Percentiles rank a stretch among this genome's conserved stretches.
Evolutionary conservation across 2,329 filamentous ascomycete genomes (phyloP).

Genomic region (Pestalotiopsis sp.): DNA sequence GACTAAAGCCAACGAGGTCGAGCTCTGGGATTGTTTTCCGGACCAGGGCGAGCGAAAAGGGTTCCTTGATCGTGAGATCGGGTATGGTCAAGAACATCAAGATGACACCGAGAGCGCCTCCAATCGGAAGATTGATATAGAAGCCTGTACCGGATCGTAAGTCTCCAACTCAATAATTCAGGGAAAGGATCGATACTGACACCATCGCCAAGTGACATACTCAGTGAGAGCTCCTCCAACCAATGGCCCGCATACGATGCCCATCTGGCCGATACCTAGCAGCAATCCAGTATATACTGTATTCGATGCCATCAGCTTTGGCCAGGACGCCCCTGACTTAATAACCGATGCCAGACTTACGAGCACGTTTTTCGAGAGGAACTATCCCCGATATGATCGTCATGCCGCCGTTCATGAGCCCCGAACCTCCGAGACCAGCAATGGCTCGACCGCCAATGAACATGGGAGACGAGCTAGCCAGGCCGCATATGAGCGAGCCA

Average conservation of each 20-base stretch:
- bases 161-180: neutral
- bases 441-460: conserved; percentile 56
- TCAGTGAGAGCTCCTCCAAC: conserved; percentile 46
- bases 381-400: conserved; percentile 47
- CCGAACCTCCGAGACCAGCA: conserved; percentile 52
- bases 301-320: neutral
- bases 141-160: conserved; percentile 31
- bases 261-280: conserved; percentile 40
- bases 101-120: conserved; percentile 32
- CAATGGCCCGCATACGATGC: conserved; percentile 48
- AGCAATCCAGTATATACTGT: conserved; percentile 18
- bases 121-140: conserved; percentile 48
- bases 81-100: conserved; percentile 37
- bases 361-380: conserved; percentile 39
- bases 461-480: conserved; percentile 46
- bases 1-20: conserved; percentile 42
- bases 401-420: conserved; percentile 49
- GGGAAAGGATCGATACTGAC: conserved; percentile 25
- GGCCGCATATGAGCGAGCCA: conserved; percentile 53
- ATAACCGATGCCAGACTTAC: conserved; percentile 8
- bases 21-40: conserved; percentile 31
- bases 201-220: conserved; percentile 47
- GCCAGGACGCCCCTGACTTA: too few species aligned
- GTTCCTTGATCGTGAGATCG: conserved; percentile 32
- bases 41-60: conserved; percentile 16